Evolutionary conservation across 768 basidiomycete genomes (phyloP).

Genomic region (Lactarius psammicola): DNA sequence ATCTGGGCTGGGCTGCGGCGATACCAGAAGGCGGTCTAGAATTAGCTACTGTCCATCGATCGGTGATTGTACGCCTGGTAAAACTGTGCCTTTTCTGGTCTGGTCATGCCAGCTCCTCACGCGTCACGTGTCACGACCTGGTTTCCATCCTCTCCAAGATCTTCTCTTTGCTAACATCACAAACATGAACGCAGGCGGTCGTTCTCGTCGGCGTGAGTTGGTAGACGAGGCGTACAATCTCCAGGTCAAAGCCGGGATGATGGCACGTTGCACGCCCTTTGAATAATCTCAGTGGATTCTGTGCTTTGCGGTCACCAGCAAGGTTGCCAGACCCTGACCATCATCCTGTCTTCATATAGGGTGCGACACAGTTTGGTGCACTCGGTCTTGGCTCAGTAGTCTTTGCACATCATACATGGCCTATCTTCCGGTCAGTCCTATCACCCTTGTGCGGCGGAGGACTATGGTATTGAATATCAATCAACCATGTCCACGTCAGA

Average conservation of each 20-base stretch:
- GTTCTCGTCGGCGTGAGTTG: constrained; percentile 50
- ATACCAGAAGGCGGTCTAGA: constrained; percentile 37
- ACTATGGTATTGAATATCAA: neutral
- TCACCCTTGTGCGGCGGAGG: neutral
- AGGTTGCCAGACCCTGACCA: neutral
- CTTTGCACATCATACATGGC: constrained; percentile 70
- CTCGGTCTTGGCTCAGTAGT: constrained; percentile 60
- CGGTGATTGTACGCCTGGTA: constrained; percentile 33
- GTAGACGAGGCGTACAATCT: constrained; percentile 57
- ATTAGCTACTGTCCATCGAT: constrained; percentile 35
- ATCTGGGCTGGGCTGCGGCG: constrained; percentile 37
- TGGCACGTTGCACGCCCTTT: constrained; percentile 22
- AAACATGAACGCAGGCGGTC: constrained; percentile 9
- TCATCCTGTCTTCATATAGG: constrained; percentile 39
- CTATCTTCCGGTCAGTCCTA: constrained; percentile 57
- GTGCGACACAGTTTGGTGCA: constrained; percentile 50
- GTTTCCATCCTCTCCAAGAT: neutral
- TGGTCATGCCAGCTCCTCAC: neutral
- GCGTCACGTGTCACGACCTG: constrained; percentile 30
- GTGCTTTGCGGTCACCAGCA: neutral
- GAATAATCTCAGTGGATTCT: neutral
- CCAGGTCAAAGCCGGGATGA: constrained; percentile 54
- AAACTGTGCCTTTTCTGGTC: neutral
- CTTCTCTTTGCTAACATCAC: neutral
- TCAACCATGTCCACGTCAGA: constrained; percentile 38